Percentiles rank a stretch among this genome's conserved stretches.
Conservation (phyloP, 192 early-diverging fungal species). For the Powellomyces hirtus region DNA sequence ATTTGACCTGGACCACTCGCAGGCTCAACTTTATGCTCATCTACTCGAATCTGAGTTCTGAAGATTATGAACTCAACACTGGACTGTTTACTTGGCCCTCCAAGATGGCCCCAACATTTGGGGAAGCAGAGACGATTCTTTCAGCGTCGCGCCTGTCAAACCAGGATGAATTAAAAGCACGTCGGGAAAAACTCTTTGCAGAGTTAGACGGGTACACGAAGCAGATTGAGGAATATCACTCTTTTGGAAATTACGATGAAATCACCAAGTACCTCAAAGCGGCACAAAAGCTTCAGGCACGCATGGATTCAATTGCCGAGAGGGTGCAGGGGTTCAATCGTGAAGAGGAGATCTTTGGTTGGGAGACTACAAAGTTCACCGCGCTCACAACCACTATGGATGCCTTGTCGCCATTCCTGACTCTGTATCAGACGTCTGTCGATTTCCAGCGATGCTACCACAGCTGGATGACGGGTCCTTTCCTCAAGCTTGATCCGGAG, state of each 20-base stretch:
- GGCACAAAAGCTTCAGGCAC: conserved; percentile 56
- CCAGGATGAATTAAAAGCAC: conserved; percentile 55
- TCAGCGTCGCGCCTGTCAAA: conserved; percentile 42
- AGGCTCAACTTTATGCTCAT: conserved; percentile 62
- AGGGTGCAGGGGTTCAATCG: conserved; percentile 48
- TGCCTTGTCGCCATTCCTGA: conserved; percentile 50
- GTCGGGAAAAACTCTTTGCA: conserved; percentile 47
- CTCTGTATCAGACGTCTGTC: conserved; percentile 59
- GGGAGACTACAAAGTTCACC: conserved; percentile 55
- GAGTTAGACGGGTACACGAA: conserved; percentile 60
- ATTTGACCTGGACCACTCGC: no score
- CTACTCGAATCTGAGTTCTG: conserved; percentile 51
- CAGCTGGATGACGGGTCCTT: conserved; percentile 60
- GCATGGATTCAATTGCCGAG: conserved; percentile 54
- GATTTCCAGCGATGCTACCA: conserved; percentile 62
- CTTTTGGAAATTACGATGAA: conserved; percentile 57
- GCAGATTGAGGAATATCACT: conserved; percentile 61
- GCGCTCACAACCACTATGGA: conserved; percentile 39
- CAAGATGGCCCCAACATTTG: conserved; percentile 50
- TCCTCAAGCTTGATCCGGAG: conserved; percentile 60
- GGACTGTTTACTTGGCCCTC: conserved; percentile 58
- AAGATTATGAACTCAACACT: conserved; percentile 61
- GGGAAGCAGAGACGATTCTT: conserved; percentile 50
- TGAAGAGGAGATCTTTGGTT: conserved; percentile 60
- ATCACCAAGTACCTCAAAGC: conserved; percentile 59